These are phyloP conservation scores for Aspergillus aculeatinus DNA, from an alignment of 2,329 filamentous ascomycete species.

Conservation along the genomic window DNA sequence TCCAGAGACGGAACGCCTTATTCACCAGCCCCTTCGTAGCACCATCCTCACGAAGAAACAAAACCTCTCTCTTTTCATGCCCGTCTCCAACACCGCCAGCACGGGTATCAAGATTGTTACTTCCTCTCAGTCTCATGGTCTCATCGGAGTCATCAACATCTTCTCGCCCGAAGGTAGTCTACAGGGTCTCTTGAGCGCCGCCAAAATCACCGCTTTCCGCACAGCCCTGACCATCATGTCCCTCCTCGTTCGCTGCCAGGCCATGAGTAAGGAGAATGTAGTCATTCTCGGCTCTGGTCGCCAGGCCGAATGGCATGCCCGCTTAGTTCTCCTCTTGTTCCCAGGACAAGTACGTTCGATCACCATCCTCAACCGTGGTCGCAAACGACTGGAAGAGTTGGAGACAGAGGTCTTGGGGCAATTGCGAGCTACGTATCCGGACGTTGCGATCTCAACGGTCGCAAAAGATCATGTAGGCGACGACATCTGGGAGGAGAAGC, in stretches of 20 bases:
- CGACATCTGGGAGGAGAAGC: slow-evolving; percentile 32
- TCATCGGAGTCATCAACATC: slow-evolving; percentile 68
- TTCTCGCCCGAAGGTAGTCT: slow-evolving; percentile 63
- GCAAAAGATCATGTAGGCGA: slow-evolving; percentile 64
- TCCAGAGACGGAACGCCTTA: slow-evolving; percentile 26
- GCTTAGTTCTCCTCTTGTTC: slow-evolving; percentile 51
- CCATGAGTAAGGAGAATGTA: slow-evolving; percentile 33
- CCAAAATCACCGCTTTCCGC: slow-evolving; percentile 75
- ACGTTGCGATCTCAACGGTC: slow-evolving; percentile 31
- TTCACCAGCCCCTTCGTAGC: slow-evolving; percentile 47
- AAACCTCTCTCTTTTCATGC: slow-evolving; percentile 70
- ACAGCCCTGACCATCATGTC: slow-evolving; percentile 72
- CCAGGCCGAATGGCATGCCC: slow-evolving; percentile 52
- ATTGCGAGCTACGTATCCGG: slow-evolving; percentile 39
- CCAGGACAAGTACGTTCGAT: slow-evolving; percentile 56
- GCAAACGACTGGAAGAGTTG: slow-evolving; percentile 58
- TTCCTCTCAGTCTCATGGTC: slow-evolving; percentile 39
- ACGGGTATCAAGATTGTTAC: slow-evolving; percentile 74
- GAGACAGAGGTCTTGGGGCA: slow-evolving; percentile 30
- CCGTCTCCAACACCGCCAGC: slow-evolving; percentile 61
- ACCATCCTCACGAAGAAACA: slow-evolving; percentile 40
- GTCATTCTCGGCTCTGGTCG: slow-evolving; percentile 52
- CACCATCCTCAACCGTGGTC: slow-evolving; percentile 71
- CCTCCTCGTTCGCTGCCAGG: slow-evolving; percentile 53
- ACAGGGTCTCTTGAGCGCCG: slow-evolving; percentile 68